A percentile compares a stretch with the other conserved stretches of the same genome.
phyloP scores from a whole-genome alignment of 345 rosid genomes.

The Eucalyptus victrix region DNA sequence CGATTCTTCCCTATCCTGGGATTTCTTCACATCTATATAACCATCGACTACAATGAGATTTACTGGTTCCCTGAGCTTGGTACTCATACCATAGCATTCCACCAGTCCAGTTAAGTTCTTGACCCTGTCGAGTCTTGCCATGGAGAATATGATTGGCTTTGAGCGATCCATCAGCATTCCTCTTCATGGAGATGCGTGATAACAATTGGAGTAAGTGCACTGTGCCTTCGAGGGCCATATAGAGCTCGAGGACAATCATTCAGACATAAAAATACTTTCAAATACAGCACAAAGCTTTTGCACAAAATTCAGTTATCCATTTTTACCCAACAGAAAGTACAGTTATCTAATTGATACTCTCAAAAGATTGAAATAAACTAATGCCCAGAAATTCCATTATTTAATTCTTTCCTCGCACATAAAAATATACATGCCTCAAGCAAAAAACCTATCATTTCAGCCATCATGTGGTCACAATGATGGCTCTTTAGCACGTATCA shows the following conservation, averaged over 20 bases:
- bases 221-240: background rate
- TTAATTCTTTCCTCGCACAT: background rate
- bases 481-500: background rate
- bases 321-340: background rate
- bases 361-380: background rate
- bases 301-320: background rate
- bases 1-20: slow-evolving; percentile 40
- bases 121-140: slow-evolving; percentile 58
- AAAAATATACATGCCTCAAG: background rate
- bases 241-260: background rate
- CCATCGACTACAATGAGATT: slow-evolving; percentile 45
- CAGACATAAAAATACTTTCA: background rate
- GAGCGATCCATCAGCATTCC: slow-evolving; percentile 24
- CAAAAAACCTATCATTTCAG: background rate
- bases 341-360: background rate
- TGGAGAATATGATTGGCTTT: slow-evolving; percentile 53
- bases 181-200: background rate
- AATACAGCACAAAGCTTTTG: background rate
- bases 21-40: slow-evolving; percentile 21
- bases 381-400: background rate
- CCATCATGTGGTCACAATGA: background rate
- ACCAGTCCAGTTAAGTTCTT: slow-evolving; percentile 51
- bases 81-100: slow-evolving; percentile 34
- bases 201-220: background rate
- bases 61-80: slow-evolving; percentile 26